Conservation (phyloP, 176 grass and related monocot genomes). For the Avena eriantha region DNA sequence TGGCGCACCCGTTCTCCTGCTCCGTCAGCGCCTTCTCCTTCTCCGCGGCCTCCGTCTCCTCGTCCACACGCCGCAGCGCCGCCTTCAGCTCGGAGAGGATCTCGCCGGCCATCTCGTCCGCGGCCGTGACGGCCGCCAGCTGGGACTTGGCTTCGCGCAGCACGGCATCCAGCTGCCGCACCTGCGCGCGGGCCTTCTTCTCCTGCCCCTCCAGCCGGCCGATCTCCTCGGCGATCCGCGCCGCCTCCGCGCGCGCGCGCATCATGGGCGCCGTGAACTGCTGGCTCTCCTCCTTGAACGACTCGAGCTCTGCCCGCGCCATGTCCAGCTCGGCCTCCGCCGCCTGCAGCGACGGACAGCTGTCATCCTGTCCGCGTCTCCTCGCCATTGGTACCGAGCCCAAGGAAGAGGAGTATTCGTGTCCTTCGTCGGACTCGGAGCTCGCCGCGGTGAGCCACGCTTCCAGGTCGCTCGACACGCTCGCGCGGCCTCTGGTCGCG, state of each 20-base stretch:
- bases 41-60: constrained; percentile 53
- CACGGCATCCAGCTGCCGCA: constrained; percentile 64
- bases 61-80: constrained; percentile 58
- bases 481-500: constrained; percentile 14
- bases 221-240: constrained; percentile 53
- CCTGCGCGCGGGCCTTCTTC: constrained; percentile 55
- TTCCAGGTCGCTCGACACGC: constrained; percentile 38
- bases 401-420: neutral
- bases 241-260: constrained; percentile 53
- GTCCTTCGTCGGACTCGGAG: constrained; percentile 40
- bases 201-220: constrained; percentile 50
- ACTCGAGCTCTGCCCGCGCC: constrained; percentile 58
- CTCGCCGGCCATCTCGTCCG: constrained; percentile 57
- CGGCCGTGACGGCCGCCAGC: constrained; percentile 50
- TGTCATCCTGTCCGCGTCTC: neutral
- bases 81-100: constrained; percentile 51
- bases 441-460: constrained; percentile 53
- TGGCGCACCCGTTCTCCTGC: constrained; percentile 39
- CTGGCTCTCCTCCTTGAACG: constrained; percentile 60
- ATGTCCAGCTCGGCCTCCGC: constrained; percentile 49
- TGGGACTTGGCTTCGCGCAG: constrained; percentile 54
- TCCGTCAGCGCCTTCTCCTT: constrained; percentile 49
- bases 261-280: constrained; percentile 62
- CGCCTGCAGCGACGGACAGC: constrained; percentile 37
- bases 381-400: neutral